phyloP scores from a whole-genome alignment of 345 rosid genomes.

The Odontarrhena argentea region DNA sequence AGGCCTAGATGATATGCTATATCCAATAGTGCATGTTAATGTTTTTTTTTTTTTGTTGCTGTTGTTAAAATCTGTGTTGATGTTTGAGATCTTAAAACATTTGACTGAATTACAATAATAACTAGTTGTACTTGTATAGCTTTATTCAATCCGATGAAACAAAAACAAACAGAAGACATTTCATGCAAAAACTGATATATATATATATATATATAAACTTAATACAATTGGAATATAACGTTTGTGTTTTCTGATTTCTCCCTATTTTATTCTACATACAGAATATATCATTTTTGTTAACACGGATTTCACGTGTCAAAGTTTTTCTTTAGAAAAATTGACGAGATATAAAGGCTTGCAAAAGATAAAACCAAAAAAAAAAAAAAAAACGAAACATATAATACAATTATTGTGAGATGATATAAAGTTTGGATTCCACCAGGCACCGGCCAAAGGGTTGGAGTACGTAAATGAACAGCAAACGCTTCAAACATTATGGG shows the following conservation, averaged over 20 bases:
- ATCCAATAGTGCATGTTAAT: too few species aligned
- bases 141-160: too few species aligned
- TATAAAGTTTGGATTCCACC: conserved; percentile 3
- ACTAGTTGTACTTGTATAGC: too few species aligned
- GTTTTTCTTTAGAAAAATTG: neutral
- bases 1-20: too few species aligned
- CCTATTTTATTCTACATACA: neutral
- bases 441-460: conserved; percentile 26
- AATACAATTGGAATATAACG: too few species aligned
- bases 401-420: neutral
- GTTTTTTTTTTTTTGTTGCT: too few species aligned
- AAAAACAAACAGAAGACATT: too few species aligned
- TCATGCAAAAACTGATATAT: too few species aligned
- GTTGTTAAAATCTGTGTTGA: too few species aligned
- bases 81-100: too few species aligned
- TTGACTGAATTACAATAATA: too few species aligned
- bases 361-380: neutral
- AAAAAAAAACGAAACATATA: neutral
- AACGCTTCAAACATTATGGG: conserved; percentile 17
- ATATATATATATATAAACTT: too few species aligned
- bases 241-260: neutral
- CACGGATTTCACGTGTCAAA: conserved; percentile 25
- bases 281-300: conserved; percentile 9
- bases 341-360: neutral
- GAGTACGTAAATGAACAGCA: conserved; percentile 26